phyloP scores from a whole-genome alignment of 139 green algal genomes.

The Closterium sp. region DNA sequence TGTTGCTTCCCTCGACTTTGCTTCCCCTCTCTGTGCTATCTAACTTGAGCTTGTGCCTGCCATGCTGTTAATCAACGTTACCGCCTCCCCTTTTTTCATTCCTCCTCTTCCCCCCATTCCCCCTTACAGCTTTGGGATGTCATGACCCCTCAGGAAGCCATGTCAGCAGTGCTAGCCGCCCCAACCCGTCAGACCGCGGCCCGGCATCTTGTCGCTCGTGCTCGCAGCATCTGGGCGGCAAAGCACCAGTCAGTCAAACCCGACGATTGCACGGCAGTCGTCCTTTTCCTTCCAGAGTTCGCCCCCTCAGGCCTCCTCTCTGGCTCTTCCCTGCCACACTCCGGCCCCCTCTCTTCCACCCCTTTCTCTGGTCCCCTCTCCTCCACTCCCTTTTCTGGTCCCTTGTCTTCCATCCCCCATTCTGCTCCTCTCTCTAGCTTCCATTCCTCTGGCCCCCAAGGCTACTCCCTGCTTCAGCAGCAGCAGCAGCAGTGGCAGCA shows the following conservation, averaged over 20 bases:
- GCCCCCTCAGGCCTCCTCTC: background rate
- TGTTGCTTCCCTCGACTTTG: too few species aligned
- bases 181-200: background rate
- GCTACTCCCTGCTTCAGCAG: background rate
- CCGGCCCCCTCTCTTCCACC: background rate
- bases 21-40: too few species aligned
- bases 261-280: background rate
- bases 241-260: background rate
- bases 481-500: background rate
- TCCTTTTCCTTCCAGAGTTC: background rate
- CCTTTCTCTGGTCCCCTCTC: background rate
- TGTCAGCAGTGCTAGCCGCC: background rate
- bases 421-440: background rate
- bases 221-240: background rate
- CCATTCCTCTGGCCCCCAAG: background rate
- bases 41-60: too few species aligned
- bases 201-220: background rate
- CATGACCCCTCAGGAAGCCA: background rate
- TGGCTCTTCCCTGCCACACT: background rate
- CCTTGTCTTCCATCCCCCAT: background rate
- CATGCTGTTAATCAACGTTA: too few species aligned
- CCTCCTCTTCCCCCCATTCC: background rate
- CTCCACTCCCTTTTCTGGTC: background rate
- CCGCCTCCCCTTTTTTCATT: background rate
- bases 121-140: background rate